A percentile compares a stretch with the other conserved stretches of the same genome.
These are phyloP conservation scores for Gelatoporia subvermispora DNA, from an alignment of 768 basidiomycete species.

Conservation along the genomic window DNA sequence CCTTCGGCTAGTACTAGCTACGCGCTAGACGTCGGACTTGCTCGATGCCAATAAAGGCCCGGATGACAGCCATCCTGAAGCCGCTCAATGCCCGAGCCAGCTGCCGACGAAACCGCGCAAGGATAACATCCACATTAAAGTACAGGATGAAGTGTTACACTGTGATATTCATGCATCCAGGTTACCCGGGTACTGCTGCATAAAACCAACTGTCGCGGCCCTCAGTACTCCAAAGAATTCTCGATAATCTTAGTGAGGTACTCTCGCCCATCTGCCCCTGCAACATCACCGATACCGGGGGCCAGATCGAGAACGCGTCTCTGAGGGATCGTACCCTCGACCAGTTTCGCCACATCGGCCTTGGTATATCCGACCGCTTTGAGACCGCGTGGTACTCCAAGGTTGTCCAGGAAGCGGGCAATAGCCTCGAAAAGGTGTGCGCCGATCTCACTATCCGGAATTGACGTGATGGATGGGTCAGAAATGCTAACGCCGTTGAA, in stretches of 20 bases:
- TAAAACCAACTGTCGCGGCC: no score
- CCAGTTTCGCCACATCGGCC: slow-evolving; percentile 66
- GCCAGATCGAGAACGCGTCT: slow-evolving; percentile 89
- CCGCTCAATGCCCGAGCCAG: no score
- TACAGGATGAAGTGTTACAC: no score
- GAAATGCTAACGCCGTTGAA: slow-evolving; percentile 65
- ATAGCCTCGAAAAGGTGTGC: slow-evolving; percentile 79
- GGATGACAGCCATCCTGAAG: no score
- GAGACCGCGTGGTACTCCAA: slow-evolving; percentile 83
- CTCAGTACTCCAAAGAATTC: slow-evolving; percentile 70
- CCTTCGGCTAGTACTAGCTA: no score
- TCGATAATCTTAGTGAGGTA: slow-evolving; percentile 81
- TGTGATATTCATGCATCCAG: no score
- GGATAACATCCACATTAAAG: no score
- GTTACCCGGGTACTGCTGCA: no score
- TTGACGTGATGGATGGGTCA: slow-evolving; percentile 64
- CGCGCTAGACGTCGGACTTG: no score
- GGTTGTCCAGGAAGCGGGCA: slow-evolving; percentile 78
- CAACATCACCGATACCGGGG: slow-evolving; percentile 80
- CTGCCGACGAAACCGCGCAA: no score
- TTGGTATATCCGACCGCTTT: slow-evolving; percentile 75
- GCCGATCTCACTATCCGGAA: slow-evolving; percentile 79
- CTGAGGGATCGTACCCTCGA: slow-evolving; percentile 91
- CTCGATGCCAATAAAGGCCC: no score
- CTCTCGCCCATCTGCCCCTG: slow-evolving; percentile 77